Conservation (phyloP, 2,329 filamentous ascomycete genomes). For the Stachybotrys elegans region DNA sequence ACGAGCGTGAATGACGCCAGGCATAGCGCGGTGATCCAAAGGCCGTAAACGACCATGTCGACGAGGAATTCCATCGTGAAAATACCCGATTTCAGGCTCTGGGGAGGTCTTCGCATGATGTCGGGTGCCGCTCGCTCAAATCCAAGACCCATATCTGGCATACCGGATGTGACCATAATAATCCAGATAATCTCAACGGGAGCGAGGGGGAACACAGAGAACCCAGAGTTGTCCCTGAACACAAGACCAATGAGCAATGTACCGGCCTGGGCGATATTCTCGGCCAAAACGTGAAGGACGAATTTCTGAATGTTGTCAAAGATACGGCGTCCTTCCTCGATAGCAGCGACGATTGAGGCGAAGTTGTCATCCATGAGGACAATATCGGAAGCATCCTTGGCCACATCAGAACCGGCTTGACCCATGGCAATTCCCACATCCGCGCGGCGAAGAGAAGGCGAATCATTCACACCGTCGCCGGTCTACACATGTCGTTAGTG, state of each 20-base stretch:
- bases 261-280: conserved; percentile 67
- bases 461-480: conserved; percentile 71
- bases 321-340: conserved; percentile 66
- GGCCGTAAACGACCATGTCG: conserved; percentile 63
- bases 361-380: conserved; percentile 72
- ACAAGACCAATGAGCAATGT: conserved; percentile 65
- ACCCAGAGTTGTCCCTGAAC: conserved; percentile 59
- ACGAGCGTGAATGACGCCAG: conserved; percentile 59
- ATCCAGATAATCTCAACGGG: conserved; percentile 79
- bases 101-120: conserved; percentile 64
- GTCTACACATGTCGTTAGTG: conserved; percentile 32
- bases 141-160: conserved; percentile 73
- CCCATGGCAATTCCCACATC: conserved; percentile 71
- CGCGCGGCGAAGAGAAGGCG: conserved; percentile 62
- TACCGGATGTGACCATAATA: conserved; percentile 71
- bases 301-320: conserved; percentile 77
- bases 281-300: conserved; percentile 62
- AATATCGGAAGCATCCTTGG: conserved; percentile 61
- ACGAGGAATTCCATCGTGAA: conserved; percentile 62
- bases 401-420: conserved; percentile 56
- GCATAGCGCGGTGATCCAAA: conserved; percentile 63
- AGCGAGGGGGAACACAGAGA: conserved; percentile 69
- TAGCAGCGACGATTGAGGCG: conserved; percentile 64
- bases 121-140: conserved; percentile 67
- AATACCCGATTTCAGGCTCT: conserved; percentile 55